Percentiles rank a stretch among this genome's conserved stretches.
Evolutionary conservation across 495 filamentous ascomycete species (phyloP).

Genomic region (Lasiosphaeria miniovina): DNA sequence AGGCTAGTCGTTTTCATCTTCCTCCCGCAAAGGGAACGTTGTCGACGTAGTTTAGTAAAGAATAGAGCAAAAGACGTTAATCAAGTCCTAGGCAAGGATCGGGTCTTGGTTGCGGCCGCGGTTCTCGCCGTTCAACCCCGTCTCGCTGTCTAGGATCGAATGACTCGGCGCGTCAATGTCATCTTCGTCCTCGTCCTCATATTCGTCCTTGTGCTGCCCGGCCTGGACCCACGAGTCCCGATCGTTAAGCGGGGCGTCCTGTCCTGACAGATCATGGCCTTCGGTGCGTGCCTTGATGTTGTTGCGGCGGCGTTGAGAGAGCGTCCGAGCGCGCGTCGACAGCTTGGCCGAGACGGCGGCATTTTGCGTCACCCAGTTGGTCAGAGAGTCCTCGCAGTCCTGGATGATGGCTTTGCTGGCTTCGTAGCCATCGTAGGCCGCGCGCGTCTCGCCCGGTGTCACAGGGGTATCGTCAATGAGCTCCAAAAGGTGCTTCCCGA

Average conservation of each 20-base stretch:
- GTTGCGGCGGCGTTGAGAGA: conserved; percentile 78
- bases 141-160: conserved; percentile 41
- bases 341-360: conserved; percentile 83
- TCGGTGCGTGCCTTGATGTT: conserved; percentile 61
- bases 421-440: conserved; percentile 97
- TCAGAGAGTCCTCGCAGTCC: conserved; percentile 95
- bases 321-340: conserved; percentile 76
- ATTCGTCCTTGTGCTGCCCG: conserved; percentile 64
- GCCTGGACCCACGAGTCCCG: conserved; percentile 90
- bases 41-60: background rate
- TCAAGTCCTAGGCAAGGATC: conserved; percentile 25
- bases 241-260: conserved; percentile 80
- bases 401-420: conserved; percentile 99
- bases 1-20: too few relatives aligned
- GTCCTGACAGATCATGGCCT: conserved; percentile 65
- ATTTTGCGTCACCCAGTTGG: conserved; percentile 91
- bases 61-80: background rate
- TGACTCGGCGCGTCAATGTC: conserved; percentile 45
- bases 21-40: background rate
- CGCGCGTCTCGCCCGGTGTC: conserved; percentile 92
- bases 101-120: conserved; percentile 42
- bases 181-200: conserved; percentile 52
- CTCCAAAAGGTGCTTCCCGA: conserved; percentile 93
- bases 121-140: conserved; percentile 44
- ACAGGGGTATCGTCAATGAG: conserved; percentile 95